phyloP scores from a whole-genome alignment of 108 stramenopile species.

The Hondaea fermentalgiana region DNA sequence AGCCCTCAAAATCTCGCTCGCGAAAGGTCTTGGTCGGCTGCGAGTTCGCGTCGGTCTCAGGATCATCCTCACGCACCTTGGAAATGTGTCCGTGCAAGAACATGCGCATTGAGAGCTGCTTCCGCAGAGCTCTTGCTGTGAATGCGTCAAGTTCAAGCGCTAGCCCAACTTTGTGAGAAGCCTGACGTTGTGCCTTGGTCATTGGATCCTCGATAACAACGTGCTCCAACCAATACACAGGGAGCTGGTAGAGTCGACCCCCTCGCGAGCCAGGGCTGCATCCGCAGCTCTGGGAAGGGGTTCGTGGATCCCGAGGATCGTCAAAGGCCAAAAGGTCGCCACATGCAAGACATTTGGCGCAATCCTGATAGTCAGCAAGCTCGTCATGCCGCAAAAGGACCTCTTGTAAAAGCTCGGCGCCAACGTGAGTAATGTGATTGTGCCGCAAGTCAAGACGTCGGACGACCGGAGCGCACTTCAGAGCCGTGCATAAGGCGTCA shows the following conservation, averaged over 20 bases:
- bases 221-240: constrained; percentile 3
- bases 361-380: not conserved
- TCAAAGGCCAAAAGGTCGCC: not conserved
- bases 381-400: not conserved
- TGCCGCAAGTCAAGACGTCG: not conserved
- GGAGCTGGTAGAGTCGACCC: not conserved
- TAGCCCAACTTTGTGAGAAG: not conserved
- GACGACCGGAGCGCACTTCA: not conserved
- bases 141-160: not conserved
- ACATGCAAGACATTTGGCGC: not conserved
- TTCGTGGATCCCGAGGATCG: not conserved
- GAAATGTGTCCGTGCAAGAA: not conserved
- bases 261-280: not conserved
- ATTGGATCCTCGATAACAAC: not conserved
- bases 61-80: not conserved
- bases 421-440: not conserved
- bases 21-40: not conserved
- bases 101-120: not conserved
- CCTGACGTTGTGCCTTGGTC: not conserved
- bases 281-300: not conserved
- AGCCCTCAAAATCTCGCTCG: not conserved
- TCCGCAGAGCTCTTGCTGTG: not conserved
- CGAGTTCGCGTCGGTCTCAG: not conserved
- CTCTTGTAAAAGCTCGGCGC: not conserved
- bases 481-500: not conserved